These are phyloP conservation scores for Diaporthe citri DNA, from an alignment of 2,329 filamentous ascomycete genomes.

Conservation along the genomic window DNA sequence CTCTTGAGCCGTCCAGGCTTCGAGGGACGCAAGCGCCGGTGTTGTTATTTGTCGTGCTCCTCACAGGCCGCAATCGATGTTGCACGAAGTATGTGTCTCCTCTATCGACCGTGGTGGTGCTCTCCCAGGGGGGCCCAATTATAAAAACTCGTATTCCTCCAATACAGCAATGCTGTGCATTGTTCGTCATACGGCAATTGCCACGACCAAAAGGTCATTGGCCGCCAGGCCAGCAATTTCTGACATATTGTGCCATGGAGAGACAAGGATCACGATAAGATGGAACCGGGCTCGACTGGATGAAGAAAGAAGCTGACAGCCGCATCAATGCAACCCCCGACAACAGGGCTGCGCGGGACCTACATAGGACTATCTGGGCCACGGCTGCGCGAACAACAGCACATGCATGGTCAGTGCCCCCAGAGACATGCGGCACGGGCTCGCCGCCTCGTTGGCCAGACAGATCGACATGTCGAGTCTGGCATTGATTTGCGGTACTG, in stretches of 20 bases:
- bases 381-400: conserved; percentile 10
- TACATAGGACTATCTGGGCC: conserved; percentile 8
- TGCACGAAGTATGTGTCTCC: conserved; percentile 25
- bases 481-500: conserved; percentile 24
- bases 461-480: conserved; percentile 28
- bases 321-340: conserved; percentile 26
- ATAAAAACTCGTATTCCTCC: conserved; percentile 40
- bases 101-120: conserved; percentile 34
- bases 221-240: conserved; percentile 21
- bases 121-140: conserved; percentile 38
- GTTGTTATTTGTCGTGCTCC: conserved; percentile 4
- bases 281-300: conserved; percentile 28
- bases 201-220: conserved; percentile 32
- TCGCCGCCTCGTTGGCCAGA: conserved; percentile 26
- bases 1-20: neutral
- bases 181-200: conserved; percentile 36
- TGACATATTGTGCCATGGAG: conserved; percentile 21
- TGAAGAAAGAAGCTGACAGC: conserved; percentile 30
- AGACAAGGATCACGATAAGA: conserved; percentile 39
- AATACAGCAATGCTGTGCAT: conserved; percentile 36
- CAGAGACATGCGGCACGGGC: conserved; percentile 28
- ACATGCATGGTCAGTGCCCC: conserved; percentile 21
- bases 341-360: conserved; percentile 17
- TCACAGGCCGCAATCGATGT: conserved; percentile 20
- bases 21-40: neutral